phyloP scores from a whole-genome alignment of 805 yeast genomes.

The Wickerhamiella azymoides region DNA sequence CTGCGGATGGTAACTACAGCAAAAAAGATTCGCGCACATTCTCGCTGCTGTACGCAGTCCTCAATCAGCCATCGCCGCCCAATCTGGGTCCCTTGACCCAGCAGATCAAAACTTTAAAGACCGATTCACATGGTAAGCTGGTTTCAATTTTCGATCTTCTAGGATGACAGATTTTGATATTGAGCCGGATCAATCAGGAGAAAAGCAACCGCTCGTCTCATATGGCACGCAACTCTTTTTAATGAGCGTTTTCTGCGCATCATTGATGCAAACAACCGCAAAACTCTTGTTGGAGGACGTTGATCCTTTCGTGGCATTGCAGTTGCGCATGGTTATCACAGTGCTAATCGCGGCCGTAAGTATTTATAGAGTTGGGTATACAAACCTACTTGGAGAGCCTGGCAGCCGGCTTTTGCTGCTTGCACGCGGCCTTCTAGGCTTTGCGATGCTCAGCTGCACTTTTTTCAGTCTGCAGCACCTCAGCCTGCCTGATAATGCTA shows the following conservation, averaged over 20 bases:
- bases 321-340: constrained; percentile 67
- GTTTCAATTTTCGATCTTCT: not conserved
- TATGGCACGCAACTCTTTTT: constrained; percentile 13
- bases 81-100: not conserved
- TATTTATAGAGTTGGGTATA: not conserved
- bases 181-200: not conserved
- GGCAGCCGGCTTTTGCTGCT: constrained; percentile 47
- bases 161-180: not conserved
- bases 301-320: constrained; percentile 33
- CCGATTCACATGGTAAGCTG: not conserved
- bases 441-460: constrained; percentile 64
- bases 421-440: constrained; percentile 59
- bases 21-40: not conserved
- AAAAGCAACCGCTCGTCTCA: not conserved
- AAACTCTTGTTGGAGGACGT: constrained; percentile 13
- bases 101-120: not conserved
- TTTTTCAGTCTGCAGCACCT: constrained; percentile 63
- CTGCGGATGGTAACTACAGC: not conserved
- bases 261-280: constrained; percentile 17
- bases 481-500: constrained; percentile 67
- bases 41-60: constrained; percentile 3
- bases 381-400: constrained; percentile 26
- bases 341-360: constrained; percentile 40
- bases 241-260: constrained; percentile 14
- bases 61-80: constrained; percentile 1